These are phyloP conservation scores for Moricandia moricandioides DNA, from an alignment of 345 rosid genomes.

Conservation along the genomic window DNA sequence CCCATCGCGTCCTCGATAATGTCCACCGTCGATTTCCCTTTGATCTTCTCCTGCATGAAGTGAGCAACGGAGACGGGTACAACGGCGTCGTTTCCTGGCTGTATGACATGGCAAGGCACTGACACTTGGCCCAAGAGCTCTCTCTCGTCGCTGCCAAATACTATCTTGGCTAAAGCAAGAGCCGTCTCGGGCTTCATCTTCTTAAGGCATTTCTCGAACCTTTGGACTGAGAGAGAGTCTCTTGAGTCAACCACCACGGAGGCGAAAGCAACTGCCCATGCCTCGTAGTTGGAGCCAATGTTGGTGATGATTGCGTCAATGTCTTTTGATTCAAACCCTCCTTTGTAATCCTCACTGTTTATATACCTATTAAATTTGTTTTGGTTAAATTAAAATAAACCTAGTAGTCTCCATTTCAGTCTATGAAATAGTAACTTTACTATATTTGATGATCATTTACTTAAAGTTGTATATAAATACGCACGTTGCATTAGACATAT, in stretches of 20 bases:
- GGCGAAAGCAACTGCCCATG: constrained; percentile 52
- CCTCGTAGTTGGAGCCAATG: constrained; percentile 49
- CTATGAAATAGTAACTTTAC: background rate
- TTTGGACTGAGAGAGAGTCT: constrained; percentile 43
- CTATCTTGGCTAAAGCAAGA: constrained; percentile 54
- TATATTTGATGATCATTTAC: background rate
- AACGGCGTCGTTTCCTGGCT: constrained; percentile 46
- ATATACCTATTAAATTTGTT: constrained; percentile 44
- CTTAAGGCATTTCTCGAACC: constrained; percentile 35
- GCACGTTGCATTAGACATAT: background rate
- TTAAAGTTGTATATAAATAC: background rate
- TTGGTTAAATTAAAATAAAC: background rate
- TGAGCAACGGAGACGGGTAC: constrained; percentile 57
- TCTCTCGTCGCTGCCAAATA: constrained; percentile 60
- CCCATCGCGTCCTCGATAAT: constrained; percentile 47
- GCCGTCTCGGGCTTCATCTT: constrained; percentile 61
- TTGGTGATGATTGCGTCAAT: constrained; percentile 42
- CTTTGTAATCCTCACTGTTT: constrained; percentile 53
- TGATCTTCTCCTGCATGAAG: constrained; percentile 63
- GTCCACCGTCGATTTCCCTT: constrained; percentile 56
- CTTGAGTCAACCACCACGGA: constrained; percentile 41
- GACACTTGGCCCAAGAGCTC: constrained; percentile 44
- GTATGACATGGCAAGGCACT: constrained; percentile 59
- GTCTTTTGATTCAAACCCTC: constrained; percentile 51
- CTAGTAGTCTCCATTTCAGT: constrained; percentile 22